Conservation (phyloP, 1,139 yeast genomes). For the Candida dubliniensis region DNA sequence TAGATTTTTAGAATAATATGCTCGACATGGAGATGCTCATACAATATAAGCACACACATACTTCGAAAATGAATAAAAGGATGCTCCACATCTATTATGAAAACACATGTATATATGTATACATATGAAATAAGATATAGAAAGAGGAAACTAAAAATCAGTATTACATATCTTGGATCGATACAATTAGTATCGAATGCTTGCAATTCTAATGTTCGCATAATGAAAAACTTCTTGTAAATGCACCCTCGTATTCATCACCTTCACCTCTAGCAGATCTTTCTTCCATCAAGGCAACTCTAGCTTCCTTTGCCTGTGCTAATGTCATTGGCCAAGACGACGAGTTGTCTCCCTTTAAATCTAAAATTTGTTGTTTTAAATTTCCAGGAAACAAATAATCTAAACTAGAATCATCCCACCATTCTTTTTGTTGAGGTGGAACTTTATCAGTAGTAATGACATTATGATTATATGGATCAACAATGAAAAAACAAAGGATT, state of each 20-base stretch:
- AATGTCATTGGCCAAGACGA: conserved; percentile 22
- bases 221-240: conserved; percentile 23
- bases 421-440: conserved; percentile 43
- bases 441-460: conserved; percentile 33
- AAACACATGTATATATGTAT: too few relatives aligned
- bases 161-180: too few relatives aligned
- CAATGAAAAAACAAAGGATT: conserved; percentile 41
- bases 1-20: too few relatives aligned
- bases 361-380: conserved; percentile 11
- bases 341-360: conserved; percentile 9
- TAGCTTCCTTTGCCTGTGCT: conserved; percentile 25
- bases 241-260: conserved; percentile 15
- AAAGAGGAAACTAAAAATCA: too few relatives aligned
- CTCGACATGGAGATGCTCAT: too few relatives aligned
- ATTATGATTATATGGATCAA: conserved; percentile 35
- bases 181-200: too few relatives aligned
- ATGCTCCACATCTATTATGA: too few relatives aligned
- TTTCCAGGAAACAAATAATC: conserved; percentile 15
- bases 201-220: conserved; percentile 29
- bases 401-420: conserved; percentile 29
- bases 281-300: conserved; percentile 37
- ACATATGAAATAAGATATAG: too few relatives aligned
- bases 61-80: too few relatives aligned
- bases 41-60: too few relatives aligned
- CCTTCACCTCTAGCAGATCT: conserved; percentile 18